Evolutionary conservation across 768 basidiomycete species (phyloP), one percentile per base, ranked within the genome.

Genomic region (Lactarius quietus): DNA sequence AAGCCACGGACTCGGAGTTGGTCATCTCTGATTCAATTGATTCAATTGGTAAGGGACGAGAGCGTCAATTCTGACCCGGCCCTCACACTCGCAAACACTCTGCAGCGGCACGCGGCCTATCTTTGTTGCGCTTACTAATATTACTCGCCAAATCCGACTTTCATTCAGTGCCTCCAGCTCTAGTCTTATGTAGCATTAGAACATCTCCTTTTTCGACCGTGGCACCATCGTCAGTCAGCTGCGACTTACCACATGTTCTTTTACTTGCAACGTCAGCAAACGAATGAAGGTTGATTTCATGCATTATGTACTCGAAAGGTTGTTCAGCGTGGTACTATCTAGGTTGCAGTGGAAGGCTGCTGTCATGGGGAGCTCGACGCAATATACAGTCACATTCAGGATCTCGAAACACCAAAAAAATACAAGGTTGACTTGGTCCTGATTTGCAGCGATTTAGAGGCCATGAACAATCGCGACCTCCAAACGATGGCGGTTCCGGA

Each of bases 281-380:
- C 23, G 7, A 1, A 35, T 29, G 23, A 65, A 65, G 64, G 64
- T 65, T 65, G n/a, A 6, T 7, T 23, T 15, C 33, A 28, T 3
- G n/a, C 9, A 23, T 29, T 43, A 23, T 26, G n/a, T 18, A 52
- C 6, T 20, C 20, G 35, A 14, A n/a, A n/a, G 23, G 18, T 43
- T 38, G 23, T 41, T 66, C 23, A 62, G 12, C 48, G 28, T 56
- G 6, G 26, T 58, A 23, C 33, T 18, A 20, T 18, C 51, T 55
- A 94, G 88, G 82, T 98, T 69, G 95, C 95, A 8, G 81, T 98
- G 31, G 87, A 97, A 79, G 95, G 95, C 3, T 98, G 97, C 79
- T 95, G 92, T 70, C 97, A 99, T 74, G 97, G 97, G 38, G 84
- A 88, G 67, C 84, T 97, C n/a, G 90, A 93, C 74, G 82, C 83